Percentiles rank a stretch among this genome's conserved stretches.
Conservation (phyloP, 768 basidiomycete species). For the Trametes sanguinea region DNA sequence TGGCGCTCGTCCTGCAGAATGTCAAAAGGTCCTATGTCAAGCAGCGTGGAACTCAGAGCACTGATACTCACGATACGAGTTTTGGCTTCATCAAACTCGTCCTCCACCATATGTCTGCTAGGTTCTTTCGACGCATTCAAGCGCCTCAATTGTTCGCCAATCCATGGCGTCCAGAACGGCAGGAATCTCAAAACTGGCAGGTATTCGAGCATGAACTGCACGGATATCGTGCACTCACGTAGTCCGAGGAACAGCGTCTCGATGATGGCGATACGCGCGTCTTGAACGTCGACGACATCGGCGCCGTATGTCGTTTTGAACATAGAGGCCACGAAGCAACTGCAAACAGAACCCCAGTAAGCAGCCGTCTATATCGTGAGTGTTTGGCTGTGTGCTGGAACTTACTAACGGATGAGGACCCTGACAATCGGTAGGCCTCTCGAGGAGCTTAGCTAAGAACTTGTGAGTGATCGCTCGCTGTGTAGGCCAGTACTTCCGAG, state of each 20-base stretch:
- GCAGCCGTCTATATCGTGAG: no score
- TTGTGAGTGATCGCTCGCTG: slow-evolving; percentile 5
- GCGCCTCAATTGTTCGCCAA: not conserved
- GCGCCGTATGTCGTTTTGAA: slow-evolving; percentile 9
- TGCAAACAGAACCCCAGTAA: not conserved
- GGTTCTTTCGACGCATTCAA: not conserved
- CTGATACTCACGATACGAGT: not conserved
- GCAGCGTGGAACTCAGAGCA: not conserved
- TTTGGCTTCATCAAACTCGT: slow-evolving; percentile 1
- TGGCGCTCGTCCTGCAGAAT: not conserved
- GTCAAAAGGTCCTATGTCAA: not conserved
- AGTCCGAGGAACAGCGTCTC: slow-evolving; percentile 10
- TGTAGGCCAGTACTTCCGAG: not conserved
- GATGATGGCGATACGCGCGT: slow-evolving; percentile 19
- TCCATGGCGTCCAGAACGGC: slow-evolving; percentile 13
- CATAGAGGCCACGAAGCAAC: slow-evolving; percentile 1
- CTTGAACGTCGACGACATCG: not conserved
- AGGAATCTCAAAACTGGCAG: not conserved
- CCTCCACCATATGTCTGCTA: not conserved
- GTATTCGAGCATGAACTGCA: slow-evolving; percentile 2
- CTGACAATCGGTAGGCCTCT: not conserved
- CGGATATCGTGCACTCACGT: not conserved
- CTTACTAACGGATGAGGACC: not conserved
- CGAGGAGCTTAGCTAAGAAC: slow-evolving; percentile 12
- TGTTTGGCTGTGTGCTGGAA: no score